These are phyloP conservation scores for Entomortierella lignicola DNA, from an alignment of 192 early-diverging fungal species.

Conservation along the genomic window DNA sequence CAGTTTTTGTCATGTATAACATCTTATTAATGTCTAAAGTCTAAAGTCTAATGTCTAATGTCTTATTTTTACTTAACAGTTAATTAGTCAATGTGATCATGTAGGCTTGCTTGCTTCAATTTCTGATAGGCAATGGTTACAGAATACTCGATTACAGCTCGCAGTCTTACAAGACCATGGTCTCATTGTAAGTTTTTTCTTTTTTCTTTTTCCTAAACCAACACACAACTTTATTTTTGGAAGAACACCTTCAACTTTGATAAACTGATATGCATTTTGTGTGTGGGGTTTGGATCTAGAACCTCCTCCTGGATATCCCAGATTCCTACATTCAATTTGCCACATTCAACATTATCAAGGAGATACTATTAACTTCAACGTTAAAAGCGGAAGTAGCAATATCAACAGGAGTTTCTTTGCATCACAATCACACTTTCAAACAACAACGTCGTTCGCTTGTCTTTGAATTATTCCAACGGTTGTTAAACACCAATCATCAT, in stretches of 20 bases:
- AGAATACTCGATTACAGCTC: not conserved
- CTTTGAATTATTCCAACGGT: not conserved
- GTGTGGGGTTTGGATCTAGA: not conserved
- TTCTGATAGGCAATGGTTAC: slow-evolving; percentile 3
- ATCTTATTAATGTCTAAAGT: too few relatives aligned
- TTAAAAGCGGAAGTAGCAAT: not conserved
- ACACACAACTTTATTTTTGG: too few relatives aligned
- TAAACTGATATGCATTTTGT: not conserved
- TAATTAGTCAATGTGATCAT: not conserved
- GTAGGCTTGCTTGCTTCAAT: not conserved
- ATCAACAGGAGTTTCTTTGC: too few relatives aligned
- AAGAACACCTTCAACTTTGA: not conserved
- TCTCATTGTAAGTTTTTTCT: slow-evolving; percentile 1
- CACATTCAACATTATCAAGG: slow-evolving; percentile 4
- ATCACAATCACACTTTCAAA: not conserved
- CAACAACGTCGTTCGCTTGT: not conserved
- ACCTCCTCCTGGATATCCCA: not conserved
- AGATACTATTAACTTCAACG: not conserved
- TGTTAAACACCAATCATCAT: not conserved
- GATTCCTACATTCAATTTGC: slow-evolving; percentile 20
- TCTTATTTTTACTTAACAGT: not conserved
- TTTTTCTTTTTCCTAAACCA: too few relatives aligned
- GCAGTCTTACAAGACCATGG: slow-evolving; percentile 1
- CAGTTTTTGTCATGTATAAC: too few relatives aligned
- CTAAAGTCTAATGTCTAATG: too few relatives aligned